Evolutionary conservation across 139 green algal species (phyloP), one percentile per base, ranked within the genome.

Genomic region (Trebouxia sp.): DNA sequence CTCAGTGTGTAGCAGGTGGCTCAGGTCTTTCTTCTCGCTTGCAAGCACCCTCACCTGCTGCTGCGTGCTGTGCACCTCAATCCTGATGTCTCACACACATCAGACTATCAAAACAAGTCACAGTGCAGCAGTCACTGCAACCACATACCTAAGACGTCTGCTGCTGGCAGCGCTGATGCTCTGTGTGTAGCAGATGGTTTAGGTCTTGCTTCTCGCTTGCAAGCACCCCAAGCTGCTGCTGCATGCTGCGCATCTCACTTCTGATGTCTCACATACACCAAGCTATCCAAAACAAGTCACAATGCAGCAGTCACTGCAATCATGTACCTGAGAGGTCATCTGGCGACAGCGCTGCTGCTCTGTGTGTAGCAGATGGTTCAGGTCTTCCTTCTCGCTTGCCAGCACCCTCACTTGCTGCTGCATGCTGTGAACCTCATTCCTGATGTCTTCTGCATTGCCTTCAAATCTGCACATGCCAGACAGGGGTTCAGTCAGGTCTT

Each of bases 71-170:
- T 39, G 69, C 38, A 77, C 69, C 41, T 55, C 43, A 39, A 11
- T 53, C 39, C 69, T 53, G 38, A 77, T 77, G 39, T 77, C 69
- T 41, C n/a, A n/a, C n/a, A n/a, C n/a, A n/a, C n/a, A n/a, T n/a
- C n/a, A n/a, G n/a, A n/a, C n/a, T n/a, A n/a, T n/a, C n/a, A n/a
- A 53, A 14, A 53, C 47, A 53, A 53, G 47, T 17, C 47, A 26
- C 14, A 53, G 20, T 26, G 47, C 1, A 53, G 47, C n/a, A 53
- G 20, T 3, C 47, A 53, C n/a, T n/a, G 47, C 1, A 17, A 42
- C 12, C 14, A 35, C 15, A 5, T n/a, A 72, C 62, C 62, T 72
- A 35, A 45, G 62, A 12, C n/a, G 26, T 12, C 14, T 72, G 32
- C 32, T 72, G 62, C 32, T 35, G 69, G 69, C 20, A 77, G 39